Conservation (phyloP, 768 basidiomycete species). For the Rhodotorula taiwanensis region DNA sequence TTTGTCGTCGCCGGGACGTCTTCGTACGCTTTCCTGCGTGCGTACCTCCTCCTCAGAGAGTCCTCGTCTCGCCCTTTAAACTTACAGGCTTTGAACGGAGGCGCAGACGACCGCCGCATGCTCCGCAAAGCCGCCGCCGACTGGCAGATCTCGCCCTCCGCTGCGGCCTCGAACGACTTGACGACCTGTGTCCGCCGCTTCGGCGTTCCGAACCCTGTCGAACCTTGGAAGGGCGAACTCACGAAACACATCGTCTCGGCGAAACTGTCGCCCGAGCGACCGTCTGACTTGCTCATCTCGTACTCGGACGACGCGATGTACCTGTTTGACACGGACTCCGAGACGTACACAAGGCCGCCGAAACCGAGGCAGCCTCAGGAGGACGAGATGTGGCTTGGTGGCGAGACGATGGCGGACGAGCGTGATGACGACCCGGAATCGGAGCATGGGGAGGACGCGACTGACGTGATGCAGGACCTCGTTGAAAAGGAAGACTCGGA, state of each 20-base stretch:
- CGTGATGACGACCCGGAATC: not conserved
- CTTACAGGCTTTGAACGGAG: too few species aligned
- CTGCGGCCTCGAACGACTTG: not conserved
- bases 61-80: too few species aligned
- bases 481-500: not conserved
- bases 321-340: constrained; percentile 34
- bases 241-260: constrained; percentile 34
- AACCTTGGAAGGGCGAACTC: constrained; percentile 1
- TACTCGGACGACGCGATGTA: constrained; percentile 34
- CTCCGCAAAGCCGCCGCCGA: constrained; percentile 14
- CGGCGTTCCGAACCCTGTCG: constrained; percentile 18
- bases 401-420: not conserved
- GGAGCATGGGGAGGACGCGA: not conserved
- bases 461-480: not conserved
- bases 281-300: constrained; percentile 34
- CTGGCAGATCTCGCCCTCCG: constrained; percentile 20
- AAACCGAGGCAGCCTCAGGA: not conserved
- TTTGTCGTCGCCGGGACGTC: constrained; percentile 38
- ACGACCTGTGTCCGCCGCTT: constrained; percentile 41
- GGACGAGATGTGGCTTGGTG: not conserved
- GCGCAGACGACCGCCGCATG: constrained; percentile 40
- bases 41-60: too few species aligned
- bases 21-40: constrained; percentile 37
- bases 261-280: constrained; percentile 27
- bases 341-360: not conserved